These are phyloP conservation scores for Phialophora macrospora DNA, from an alignment of 2,329 filamentous ascomycete species.

Conservation along the genomic window DNA sequence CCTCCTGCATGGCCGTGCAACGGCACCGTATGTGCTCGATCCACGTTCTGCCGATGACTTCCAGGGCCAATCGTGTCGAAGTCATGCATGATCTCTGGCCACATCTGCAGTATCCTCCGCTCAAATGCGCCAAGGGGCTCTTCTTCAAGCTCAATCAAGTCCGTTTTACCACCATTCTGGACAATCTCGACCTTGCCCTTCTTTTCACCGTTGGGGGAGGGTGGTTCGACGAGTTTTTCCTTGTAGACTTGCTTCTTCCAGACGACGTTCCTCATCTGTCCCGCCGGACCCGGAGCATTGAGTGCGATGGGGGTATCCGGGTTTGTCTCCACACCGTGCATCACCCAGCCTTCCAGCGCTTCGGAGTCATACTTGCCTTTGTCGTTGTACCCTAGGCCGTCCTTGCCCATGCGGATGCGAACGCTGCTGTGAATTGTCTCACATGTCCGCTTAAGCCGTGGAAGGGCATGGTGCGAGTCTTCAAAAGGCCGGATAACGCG, in stretches of 20 bases:
- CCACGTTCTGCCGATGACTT: conserved; percentile 15
- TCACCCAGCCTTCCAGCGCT: conserved; percentile 42
- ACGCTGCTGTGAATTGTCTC: conserved; percentile 62
- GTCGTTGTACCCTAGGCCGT: conserved; percentile 59
- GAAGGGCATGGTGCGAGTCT: conserved; percentile 9
- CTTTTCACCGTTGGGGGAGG: background rate
- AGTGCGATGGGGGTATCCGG: conserved; percentile 36
- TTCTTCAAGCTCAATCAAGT: conserved; percentile 32
- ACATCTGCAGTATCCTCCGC: conserved; percentile 31
- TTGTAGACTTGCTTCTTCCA: conserved; percentile 34
- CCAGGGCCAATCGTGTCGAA: conserved; percentile 31
- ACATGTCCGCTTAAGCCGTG: conserved; percentile 56
- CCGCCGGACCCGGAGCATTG: conserved; percentile 33
- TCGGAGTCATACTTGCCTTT: conserved; percentile 54
- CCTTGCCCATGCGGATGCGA: conserved; percentile 58
- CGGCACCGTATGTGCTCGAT: conserved; percentile 18
- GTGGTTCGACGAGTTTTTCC: conserved; percentile 11
- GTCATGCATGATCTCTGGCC: conserved; percentile 33
- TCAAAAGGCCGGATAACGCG: conserved; percentile 12
- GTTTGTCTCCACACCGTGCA: conserved; percentile 29
- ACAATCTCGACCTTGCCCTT: conserved; percentile 19
- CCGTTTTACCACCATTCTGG: conserved; percentile 18
- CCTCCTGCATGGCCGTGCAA: conserved; percentile 3
- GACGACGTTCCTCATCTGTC: conserved; percentile 35
- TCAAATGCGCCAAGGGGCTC: conserved; percentile 37